Evolutionary conservation across 768 basidiomycete genomes (phyloP), one percentile per base, ranked within the genome.

Genomic region (Lactifluus volemus): DNA sequence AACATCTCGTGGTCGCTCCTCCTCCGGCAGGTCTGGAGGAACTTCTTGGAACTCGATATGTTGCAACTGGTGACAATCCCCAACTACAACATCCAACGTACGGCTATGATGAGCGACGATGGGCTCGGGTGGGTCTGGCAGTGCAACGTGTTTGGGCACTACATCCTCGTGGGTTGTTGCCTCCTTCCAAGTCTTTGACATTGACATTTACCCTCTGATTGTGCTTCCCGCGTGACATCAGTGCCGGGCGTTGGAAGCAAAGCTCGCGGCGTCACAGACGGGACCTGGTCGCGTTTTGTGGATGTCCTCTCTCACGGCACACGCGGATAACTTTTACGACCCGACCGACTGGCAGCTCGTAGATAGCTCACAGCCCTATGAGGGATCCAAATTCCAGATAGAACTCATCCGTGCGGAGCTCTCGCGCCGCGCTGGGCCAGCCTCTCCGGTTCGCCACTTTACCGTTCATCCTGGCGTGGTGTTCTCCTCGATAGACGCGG

Each of bases 41-140:
- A 64, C 56, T 1, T 60, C 3, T 39, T 38, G 6, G 30, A 62
- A 7, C 30, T 53, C 51, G 67, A 77, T 42, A 79, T 79, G 17
- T 67, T 85, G 51, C 67, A 64, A 14, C 75, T 79, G 4, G 70
- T 88, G 48, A 83, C 84, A 5, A 59, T 73, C 4, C 89, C 88
- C 1, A 65, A 55, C 14, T 91, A 71, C 71, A 80, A 85, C 67
- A 59, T 76, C 4, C 89, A 93, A 69, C 70, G 76, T 32, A 68
- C 60, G 11, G 89, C 87, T 8, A 79, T 84, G 63, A 65, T 78
- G 53, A 88, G 82, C 63, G 72, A 73, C 4, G 89, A 94, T 64
- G 84, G 85, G 5, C 72, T 92, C 0, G 92, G 92, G 3, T 86
- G 80, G 79, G 81, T 85, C 7, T 94, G 90, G 89, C 89, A 92